Evolutionary conservation across 345 rosid genomes (phyloP), one percentile per base, ranked within the genome.

Genomic region (Salix udensis): DNA sequence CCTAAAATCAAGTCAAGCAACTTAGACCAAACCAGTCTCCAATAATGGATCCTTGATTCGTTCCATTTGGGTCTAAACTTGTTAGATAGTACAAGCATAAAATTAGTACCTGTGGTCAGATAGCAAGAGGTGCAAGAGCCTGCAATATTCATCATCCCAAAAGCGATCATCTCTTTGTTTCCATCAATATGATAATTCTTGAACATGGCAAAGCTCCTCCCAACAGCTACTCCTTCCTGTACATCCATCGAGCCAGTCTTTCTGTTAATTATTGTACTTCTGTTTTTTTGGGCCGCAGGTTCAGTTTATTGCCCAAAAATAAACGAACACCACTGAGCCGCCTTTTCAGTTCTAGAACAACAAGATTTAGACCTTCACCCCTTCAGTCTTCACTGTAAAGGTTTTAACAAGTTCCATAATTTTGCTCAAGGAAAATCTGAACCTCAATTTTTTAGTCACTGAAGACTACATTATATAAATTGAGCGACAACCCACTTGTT

Each of bases 151-250:
- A 86, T 86, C 28, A 76, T 68, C 23, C 88, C 88, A 24, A 86
- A 75, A 14, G 88, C 88, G 9, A 86, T 65, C 88, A 86, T 86
- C 70, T 86, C 88, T 74, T 86, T 86, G 79, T 86, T 86, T 66
- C 88, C 88, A 53, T 86, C 88, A 16, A 86, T 70, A 60, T 84
- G 85, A 66, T 86, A 86, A 82, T 84, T 83, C 78, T 84, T 84
- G 84, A 82, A 75, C 71, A 78, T 66, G 4, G 87, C 85, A 73
- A 86, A 86, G 58, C 85, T 86, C 67, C 88, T 76, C 28, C 83
- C 88, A 13, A 86, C 84, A 11, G 88, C 87, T 50, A 86, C 65
- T 42, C 85, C 88, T 82, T 86, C 88, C 88, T 86, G 71, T 14
- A 16, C 4, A 77, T 31, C 10, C 24, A 53, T 65, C 30, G 50